These are phyloP conservation scores for Dichomitus squalens DNA, from an alignment of 1,284 basidiomycete species.

Conservation along the genomic window DNA sequence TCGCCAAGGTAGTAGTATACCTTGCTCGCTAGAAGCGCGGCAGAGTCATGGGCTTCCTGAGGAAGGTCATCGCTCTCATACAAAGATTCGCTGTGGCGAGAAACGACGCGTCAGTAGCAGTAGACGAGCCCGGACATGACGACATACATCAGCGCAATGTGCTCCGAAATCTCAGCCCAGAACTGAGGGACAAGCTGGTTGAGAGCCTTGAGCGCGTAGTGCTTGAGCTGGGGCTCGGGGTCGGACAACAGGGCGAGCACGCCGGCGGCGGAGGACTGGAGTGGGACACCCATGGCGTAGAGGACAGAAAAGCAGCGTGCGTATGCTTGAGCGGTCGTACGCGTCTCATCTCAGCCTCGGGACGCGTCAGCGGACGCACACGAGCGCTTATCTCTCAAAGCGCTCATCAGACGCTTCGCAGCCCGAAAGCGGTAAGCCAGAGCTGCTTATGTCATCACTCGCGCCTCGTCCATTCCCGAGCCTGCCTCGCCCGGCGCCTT, in stretches of 20 bases:
- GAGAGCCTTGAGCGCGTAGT: constrained; percentile 86
- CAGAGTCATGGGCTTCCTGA: constrained; percentile 72
- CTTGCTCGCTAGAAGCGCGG: constrained; percentile 91
- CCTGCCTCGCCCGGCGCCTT: constrained; percentile 25
- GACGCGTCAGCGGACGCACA: constrained; percentile 30
- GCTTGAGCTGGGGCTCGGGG: constrained; percentile 84
- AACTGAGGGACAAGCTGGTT: constrained; percentile 87
- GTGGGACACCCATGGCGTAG: constrained; percentile 56
- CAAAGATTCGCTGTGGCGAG: constrained; percentile 72
- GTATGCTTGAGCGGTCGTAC: constrained; percentile 14
- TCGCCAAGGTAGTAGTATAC: constrained; percentile 96
- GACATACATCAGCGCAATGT: constrained; percentile 85
- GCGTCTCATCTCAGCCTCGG: constrained; percentile 17
- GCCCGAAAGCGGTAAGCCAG: not conserved
- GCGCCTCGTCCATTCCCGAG: constrained; percentile 23
- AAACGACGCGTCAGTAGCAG: constrained; percentile 21
- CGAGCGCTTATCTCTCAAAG: constrained; percentile 4
- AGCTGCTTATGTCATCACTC: constrained; percentile 20
- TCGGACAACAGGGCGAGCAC: constrained; percentile 88
- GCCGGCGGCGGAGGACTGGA: constrained; percentile 84
- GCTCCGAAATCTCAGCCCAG: constrained; percentile 97
- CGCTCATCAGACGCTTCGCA: not conserved
- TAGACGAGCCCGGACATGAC: constrained; percentile 9
- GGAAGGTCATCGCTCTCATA: constrained; percentile 84
- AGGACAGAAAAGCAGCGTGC: constrained; percentile 15